Evolutionary conservation across 768 basidiomycete species (phyloP).

Genomic region (Dendrothele bispora): DNA sequence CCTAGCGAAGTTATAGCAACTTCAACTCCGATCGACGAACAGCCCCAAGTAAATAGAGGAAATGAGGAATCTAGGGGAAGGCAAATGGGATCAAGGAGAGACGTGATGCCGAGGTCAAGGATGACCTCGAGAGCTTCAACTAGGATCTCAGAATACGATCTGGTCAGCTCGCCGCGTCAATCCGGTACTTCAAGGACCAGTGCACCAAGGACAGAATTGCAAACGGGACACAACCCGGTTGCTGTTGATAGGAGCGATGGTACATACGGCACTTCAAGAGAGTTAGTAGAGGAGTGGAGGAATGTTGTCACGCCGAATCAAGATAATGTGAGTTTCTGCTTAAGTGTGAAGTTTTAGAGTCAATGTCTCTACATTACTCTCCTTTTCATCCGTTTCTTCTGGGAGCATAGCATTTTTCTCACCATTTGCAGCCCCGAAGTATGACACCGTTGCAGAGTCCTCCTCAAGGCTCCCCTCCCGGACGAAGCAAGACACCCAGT

Average conservation of each 20-base stretch:
- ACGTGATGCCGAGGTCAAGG: not conserved
- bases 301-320: constrained; percentile 1
- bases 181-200: too few relatives aligned
- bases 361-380: too few relatives aligned
- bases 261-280: not conserved
- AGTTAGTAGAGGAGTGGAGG: constrained; percentile 5
- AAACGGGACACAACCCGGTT: not conserved
- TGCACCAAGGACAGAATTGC: not conserved
- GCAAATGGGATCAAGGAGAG: not conserved
- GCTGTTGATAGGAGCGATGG: not conserved
- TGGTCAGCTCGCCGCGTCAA: constrained; percentile 7
- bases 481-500: too few relatives aligned
- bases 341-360: too few relatives aligned
- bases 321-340: too few relatives aligned
- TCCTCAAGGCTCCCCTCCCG: too few relatives aligned
- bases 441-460: too few relatives aligned
- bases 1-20: too few relatives aligned
- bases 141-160: constrained; percentile 8
- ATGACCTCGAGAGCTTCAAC: constrained; percentile 6
- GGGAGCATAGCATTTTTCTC: too few relatives aligned
- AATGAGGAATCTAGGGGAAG: not conserved
- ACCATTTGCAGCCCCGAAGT: too few relatives aligned
- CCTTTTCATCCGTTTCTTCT: too few relatives aligned
- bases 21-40: too few relatives aligned
- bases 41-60: not conserved